Evolutionary conservation across 257 asterid genomes (phyloP), one percentile per base, ranked within the genome.

Genomic region (Avicennia marina): DNA sequence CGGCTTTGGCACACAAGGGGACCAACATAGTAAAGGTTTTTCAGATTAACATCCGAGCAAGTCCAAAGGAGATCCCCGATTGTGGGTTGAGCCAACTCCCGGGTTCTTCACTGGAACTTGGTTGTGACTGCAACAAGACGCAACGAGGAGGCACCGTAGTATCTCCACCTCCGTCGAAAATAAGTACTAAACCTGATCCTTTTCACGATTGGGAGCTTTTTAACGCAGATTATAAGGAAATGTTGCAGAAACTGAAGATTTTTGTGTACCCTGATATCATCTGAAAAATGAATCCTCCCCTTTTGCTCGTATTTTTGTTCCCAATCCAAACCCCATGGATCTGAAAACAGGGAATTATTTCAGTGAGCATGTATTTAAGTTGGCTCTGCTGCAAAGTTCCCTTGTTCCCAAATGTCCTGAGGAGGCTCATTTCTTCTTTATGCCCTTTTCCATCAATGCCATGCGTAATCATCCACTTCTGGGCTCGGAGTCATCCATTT

Each of bases 311-410:
- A 58, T 85, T 22, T 85, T 80, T 49, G 74, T 72, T 52, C 96
- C 96, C 54, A 77, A 74, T 27, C 58, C 83, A 2, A 44, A 82
- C 48, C 87, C 82, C 53, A 44, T 48, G 15, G 65, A 87, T 58
- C 86, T 86, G 0, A 85, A 77, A 26, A 22, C 78, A 13, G 95
- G 96, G n/a, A 88, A 88, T 53, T 88, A 88, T 38, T 88, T 58
- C 80, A 88, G 93, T 34, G 95, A 85, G 65, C 95, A 88, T 31
- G 87, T 84, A 7, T 88, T 88, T 53, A 85, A 88, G 77, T 69
- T 67, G n/a, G 78, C 95, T 53, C 93, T 88, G 43, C 72, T 88
- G 8, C 65, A 17, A 31, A 82, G 90, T 42, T 21, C 78, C 42
- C 59, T 82, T 21, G 53, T 80, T 27, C 85, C 90, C 13, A 17